phyloP scores from a whole-genome alignment of 257 asterid species.

The Gentiana straminea region DNA sequence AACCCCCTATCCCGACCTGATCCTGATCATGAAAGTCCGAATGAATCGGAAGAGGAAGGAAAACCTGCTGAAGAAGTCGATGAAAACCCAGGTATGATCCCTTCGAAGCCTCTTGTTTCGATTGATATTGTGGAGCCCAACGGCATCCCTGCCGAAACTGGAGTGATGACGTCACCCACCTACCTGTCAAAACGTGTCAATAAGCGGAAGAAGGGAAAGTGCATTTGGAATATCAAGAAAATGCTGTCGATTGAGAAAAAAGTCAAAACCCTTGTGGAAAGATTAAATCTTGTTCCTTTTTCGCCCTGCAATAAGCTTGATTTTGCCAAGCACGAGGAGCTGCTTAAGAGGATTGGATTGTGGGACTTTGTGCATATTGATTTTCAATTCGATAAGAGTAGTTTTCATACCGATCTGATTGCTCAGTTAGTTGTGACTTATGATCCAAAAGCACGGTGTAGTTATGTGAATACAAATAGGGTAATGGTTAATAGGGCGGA shows the following conservation, averaged over 20 bases:
- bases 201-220: conserved; percentile 52
- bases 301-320: conserved; percentile 30
- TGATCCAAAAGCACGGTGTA: conserved; percentile 30
- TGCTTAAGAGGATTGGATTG: conserved; percentile 54
- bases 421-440: conserved; percentile 58
- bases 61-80: conserved; percentile 8
- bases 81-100: conserved; percentile 18
- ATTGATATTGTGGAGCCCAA: conserved; percentile 14
- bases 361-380: conserved; percentile 66
- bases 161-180: conserved; percentile 19
- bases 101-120: not conserved
- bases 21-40: conserved; percentile 5
- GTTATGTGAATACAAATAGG: conserved; percentile 39
- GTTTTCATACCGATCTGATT: conserved; percentile 52
- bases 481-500: conserved; percentile 53
- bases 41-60: conserved; percentile 7
- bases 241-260: conserved; percentile 44
- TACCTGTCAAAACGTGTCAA: conserved; percentile 8
- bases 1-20: conserved; percentile 18
- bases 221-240: conserved; percentile 16
- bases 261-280: conserved; percentile 25
- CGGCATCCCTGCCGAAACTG: not conserved
- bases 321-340: conserved; percentile 45
- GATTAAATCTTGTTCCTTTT: conserved; percentile 65
- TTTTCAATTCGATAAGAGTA: conserved; percentile 38